Evolutionary conservation across 1,284 basidiomycete genomes (phyloP).

Genomic region (Mycena sp.): DNA sequence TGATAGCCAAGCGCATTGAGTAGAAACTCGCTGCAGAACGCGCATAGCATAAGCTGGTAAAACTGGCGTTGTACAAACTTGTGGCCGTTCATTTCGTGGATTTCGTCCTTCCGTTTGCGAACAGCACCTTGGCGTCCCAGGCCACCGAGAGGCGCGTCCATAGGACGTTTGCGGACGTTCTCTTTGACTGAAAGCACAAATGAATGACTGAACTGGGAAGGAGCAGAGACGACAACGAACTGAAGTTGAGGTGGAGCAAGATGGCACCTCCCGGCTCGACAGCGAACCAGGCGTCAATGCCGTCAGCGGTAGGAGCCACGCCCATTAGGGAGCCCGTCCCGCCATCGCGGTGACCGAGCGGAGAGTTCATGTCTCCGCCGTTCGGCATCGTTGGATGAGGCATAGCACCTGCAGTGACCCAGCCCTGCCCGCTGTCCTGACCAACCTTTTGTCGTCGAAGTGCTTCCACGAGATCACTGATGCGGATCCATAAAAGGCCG

Average conservation of each 20-base stretch:
- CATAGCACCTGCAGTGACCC: conserved; percentile 94
- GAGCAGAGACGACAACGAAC: conserved; percentile 57
- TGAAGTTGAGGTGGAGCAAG: conserved; percentile 86
- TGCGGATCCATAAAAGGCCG: conserved; percentile 95
- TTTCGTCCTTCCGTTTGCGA: conserved; percentile 97
- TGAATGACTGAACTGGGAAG: conserved; percentile 3
- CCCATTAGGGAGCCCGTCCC: conserved; percentile 43
- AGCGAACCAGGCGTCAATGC: conserved; percentile 97
- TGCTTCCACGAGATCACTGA: conserved; percentile 96
- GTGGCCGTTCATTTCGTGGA: conserved; percentile 99
- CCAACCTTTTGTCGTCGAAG: conserved; percentile 92
- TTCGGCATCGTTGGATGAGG: conserved; percentile 54
- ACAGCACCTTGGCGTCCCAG: conserved; percentile 98
- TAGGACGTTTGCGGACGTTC: conserved; percentile 92
- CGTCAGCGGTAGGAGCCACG: conserved; percentile 62
- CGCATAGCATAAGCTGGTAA: conserved; percentile 98
- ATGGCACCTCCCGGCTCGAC: conserved; percentile 98
- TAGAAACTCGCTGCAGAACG: conserved; percentile 97
- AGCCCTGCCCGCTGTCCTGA: conserved; percentile 86
- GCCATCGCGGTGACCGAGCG: conserved; percentile 58
- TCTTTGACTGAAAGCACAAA: conserved; percentile 80
- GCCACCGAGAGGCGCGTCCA: conserved; percentile 85
- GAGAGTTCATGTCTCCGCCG: conserved; percentile 63
- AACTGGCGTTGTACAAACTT: conserved; percentile 98
- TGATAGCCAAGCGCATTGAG: conserved; percentile 98